Evolutionary conservation across 2,329 filamentous ascomycete species (phyloP), one percentile per base, ranked within the genome.

Genomic region (Tothia fuscella): DNA sequence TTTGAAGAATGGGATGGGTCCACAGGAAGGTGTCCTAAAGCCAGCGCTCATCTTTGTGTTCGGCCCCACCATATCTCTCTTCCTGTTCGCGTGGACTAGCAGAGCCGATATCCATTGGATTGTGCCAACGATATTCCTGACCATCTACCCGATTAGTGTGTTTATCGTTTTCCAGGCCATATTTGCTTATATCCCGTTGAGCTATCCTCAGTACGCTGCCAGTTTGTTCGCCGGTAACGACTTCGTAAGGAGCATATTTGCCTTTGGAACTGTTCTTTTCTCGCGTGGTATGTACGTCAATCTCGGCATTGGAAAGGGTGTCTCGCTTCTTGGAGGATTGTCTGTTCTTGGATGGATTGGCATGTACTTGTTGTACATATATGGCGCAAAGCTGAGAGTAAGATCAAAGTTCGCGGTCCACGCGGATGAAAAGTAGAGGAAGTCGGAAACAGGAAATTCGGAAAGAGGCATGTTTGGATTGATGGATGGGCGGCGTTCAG

Each of bases 91-190:
- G 21, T 77, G 72, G 73, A 76, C 73, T 0, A 64, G 69, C 14
- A 59, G 62, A 12, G 56, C 61, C 0, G 57, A 58, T 3, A 62
- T 74, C 38, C 70, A 70, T 46, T 77, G 72, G 65, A 70, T 71
- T 43, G 71, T 64, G 2, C 69, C 69, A 3, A 72, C 69, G 7
- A 67, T 75, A 14, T 73, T 72, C 46, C 72, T 76, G 51, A 67
- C 63, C 30, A 60, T 76, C 40, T 75, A 73, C 54, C 66, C 63
- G 29, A 65, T 62, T 10, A 60, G 59, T 3, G 31, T 26, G 13
- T 43, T 43, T 20, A 26, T 32, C n/a, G 22, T 43, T 25, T 38
- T 43, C 41, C 41, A 43, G 33, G 31, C 26, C n/a, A 43, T 43
- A 22, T 43, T 43, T 26, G 33, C 31, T 10, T 43, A 43, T 26